Evolutionary conservation across 257 asterid genomes (phyloP).

Genomic region (Solanum peruvianum): DNA sequence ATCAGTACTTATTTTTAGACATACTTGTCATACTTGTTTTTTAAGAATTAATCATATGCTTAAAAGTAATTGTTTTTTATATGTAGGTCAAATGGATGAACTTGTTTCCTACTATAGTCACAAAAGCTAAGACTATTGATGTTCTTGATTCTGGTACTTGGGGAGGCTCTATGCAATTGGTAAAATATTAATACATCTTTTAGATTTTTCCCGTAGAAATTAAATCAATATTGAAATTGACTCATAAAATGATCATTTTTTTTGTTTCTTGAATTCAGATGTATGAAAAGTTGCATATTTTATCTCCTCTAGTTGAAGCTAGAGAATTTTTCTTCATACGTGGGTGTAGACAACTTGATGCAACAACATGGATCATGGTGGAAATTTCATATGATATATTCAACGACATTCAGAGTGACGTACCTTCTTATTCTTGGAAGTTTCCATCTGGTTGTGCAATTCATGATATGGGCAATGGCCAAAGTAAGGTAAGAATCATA

Average conservation of each 20-base stretch:
- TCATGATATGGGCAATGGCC: slow-evolving; percentile 47
- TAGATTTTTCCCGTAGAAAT: neutral
- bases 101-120: too few species aligned
- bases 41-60: too few species aligned
- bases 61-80: too few species aligned
- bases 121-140: too few species aligned
- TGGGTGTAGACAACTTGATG: slow-evolving; percentile 31
- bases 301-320: slow-evolving; percentile 69
- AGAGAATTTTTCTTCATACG: slow-evolving; percentile 57
- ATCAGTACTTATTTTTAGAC: too few species aligned
- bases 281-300: slow-evolving; percentile 46
- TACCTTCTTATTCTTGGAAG: slow-evolving; percentile 39
- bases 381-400: slow-evolving; percentile 44
- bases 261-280: slow-evolving; percentile 25
- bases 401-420: slow-evolving; percentile 22
- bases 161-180: too few species aligned
- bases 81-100: too few species aligned
- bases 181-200: too few species aligned
- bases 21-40: too few species aligned
- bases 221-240: neutral
- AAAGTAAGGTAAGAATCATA: slow-evolving; percentile 32
- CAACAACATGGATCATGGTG: slow-evolving; percentile 44
- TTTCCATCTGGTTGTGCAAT: slow-evolving; percentile 68
- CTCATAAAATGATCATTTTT: neutral
- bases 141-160: too few species aligned